Percentiles rank a stretch among this genome's conserved stretches.
Evolutionary conservation across 352 stramenopile genomes (phyloP).

Genomic region (Globisporangium spiculum): DNA sequence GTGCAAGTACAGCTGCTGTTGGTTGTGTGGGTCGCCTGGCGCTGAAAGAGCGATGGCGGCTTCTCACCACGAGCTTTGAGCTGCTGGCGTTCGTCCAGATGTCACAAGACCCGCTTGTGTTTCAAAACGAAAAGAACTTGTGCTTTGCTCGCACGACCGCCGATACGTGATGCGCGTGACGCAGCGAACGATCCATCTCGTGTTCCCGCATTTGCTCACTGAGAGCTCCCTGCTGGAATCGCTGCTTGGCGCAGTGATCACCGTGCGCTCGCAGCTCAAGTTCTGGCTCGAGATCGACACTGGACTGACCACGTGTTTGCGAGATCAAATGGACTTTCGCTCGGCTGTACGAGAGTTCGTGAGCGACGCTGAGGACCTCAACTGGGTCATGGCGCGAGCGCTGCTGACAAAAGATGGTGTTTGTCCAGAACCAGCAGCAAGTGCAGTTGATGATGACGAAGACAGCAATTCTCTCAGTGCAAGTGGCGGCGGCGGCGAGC

Average conservation of each 20-base stretch:
- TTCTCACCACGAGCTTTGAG: conserved; percentile 16
- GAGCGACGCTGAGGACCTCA: conserved; percentile 11
- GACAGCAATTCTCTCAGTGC: too few species aligned
- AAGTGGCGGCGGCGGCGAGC: background rate
- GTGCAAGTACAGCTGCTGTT: background rate
- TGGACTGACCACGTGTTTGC: conserved; percentile 6
- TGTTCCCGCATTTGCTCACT: conserved; percentile 18
- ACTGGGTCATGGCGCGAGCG: conserved; percentile 12
- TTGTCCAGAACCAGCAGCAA: background rate
- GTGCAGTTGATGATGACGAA: too few species aligned
- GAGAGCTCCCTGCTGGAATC: background rate
- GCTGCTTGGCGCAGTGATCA: conserved; percentile 12
- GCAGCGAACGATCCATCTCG: conserved; percentile 7
- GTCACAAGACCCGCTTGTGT: conserved; percentile 10
- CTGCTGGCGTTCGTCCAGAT: conserved; percentile 21
- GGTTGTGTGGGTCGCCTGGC: background rate
- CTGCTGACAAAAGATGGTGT: conserved; percentile 11
- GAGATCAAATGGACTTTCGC: conserved; percentile 20
- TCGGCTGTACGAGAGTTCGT: conserved; percentile 12
- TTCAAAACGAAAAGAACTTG: background rate
- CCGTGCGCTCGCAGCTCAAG: conserved; percentile 9
- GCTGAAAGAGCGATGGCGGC: conserved; percentile 14
- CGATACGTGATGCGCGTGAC: conserved; percentile 22
- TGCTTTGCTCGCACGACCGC: conserved; percentile 17
- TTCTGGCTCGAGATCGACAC: conserved; percentile 16